A percentile compares a stretch with the other conserved stretches of the same genome.
These are phyloP conservation scores for Podospora pseudoanserina DNA, from an alignment of 495 filamentous ascomycete species.

Conservation along the genomic window DNA sequence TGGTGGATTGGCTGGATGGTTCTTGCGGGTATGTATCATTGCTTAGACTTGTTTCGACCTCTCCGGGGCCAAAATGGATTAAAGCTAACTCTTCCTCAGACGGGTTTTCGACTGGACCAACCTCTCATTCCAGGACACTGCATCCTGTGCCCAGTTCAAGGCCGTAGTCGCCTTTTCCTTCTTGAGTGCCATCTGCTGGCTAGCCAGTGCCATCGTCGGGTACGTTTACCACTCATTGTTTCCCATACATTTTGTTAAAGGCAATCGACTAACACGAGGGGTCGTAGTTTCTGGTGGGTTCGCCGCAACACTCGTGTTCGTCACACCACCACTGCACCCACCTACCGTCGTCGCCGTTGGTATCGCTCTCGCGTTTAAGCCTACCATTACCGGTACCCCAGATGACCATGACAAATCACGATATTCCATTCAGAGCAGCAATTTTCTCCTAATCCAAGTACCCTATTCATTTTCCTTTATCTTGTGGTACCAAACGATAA, in stretches of 20 bases:
- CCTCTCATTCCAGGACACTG: constrained; percentile 77
- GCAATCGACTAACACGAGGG: constrained; percentile 1
- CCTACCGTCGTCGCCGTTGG: constrained; percentile 40
- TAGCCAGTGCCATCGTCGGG: constrained; percentile 54
- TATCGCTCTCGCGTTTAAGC: constrained; percentile 42
- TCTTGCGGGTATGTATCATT: constrained; percentile 62
- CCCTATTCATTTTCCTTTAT: too few species aligned
- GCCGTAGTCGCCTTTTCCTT: constrained; percentile 65
- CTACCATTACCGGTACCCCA: not conserved
- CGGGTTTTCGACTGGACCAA: constrained; percentile 76
- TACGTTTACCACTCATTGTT: constrained; percentile 6
- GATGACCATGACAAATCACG: too few species aligned
- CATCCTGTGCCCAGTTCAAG: constrained; percentile 60
- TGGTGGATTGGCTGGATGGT: constrained; percentile 51
- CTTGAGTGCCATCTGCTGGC: constrained; percentile 64
- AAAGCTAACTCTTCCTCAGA: not conserved
- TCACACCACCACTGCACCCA: constrained; percentile 24
- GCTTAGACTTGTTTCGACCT: not conserved
- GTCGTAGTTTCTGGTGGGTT: constrained; percentile 40
- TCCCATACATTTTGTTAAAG: not conserved
- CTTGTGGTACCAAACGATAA: too few species aligned
- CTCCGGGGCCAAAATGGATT: not conserved
- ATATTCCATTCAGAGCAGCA: too few species aligned
- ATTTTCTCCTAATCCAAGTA: too few species aligned
- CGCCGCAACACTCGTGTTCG: constrained; percentile 39